Evolutionary conservation across 164 flowering plant species (phyloP), one percentile per base, ranked within the genome.

Genomic region (Chimonanthus salicifolius): DNA sequence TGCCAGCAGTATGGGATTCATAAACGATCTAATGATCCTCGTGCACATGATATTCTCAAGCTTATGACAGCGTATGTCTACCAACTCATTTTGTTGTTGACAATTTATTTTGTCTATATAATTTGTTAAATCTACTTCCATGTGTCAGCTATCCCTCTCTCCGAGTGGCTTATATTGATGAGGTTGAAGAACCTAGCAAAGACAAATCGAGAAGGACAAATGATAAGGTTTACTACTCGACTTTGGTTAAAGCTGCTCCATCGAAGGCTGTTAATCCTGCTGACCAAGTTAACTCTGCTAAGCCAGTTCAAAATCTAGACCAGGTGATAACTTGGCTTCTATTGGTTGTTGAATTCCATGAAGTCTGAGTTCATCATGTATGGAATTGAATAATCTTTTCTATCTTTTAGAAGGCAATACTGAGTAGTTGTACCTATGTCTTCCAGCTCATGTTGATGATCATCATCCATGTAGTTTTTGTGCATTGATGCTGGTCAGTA

Each of bases 151-250:
- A 93, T 72, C 97, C 97, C 71, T 92, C 99, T 54, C 93, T 95
- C 47, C 96, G 99, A 49, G 99, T 95, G 15, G 99, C 99, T 67
- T 95, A 90, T 75, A 88, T 95, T 74, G 99, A 95, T 82, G 99
- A 95, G 84, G 94, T 93, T 70, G 99, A 95, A 85, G 91, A 89
- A 74, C 78, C 91, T 47, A 81, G 72, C 79, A 83, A 88, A 74
- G 97, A 89, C 74, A 83, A 80, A 71, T 50, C 89, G 54, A 89
- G 85, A 70, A 93, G 85, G 80, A 75, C 70, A n/a, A 87, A 86
- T 69, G 84, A 88, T 68, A 95, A 93, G 80, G 85, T 85, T 58
- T 91, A 89, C 78, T 94, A 91, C 77, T 94, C 98, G 79, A 80
- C 89, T 76, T 80, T 94, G 21, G 98, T 90, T 74, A 94, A 90